phyloP scores from a whole-genome alignment of 805 yeast species.

The Starmerella floricola region DNA sequence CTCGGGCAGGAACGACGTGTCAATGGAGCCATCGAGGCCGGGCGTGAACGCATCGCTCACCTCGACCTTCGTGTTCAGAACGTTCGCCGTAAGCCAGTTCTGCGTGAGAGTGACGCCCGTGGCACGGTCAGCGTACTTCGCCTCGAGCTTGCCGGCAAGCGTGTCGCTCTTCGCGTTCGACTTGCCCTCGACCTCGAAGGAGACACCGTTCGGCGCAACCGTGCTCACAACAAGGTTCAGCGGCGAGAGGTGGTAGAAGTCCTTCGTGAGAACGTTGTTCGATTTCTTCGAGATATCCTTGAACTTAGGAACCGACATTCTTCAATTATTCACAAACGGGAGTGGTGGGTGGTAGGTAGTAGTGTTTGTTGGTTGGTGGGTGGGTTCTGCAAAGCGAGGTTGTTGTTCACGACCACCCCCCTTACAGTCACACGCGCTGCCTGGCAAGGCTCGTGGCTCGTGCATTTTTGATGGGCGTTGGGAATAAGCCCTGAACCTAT shows the following conservation, averaged over 20 bases:
- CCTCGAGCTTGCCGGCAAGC: constrained; percentile 79
- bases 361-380: background rate
- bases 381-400: too few species aligned
- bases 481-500: too few species aligned
- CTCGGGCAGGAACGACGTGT: constrained; percentile 80
- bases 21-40: constrained; percentile 86
- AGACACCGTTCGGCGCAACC: constrained; percentile 90
- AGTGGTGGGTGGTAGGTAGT: background rate
- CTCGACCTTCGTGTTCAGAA: constrained; percentile 85
- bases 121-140: constrained; percentile 84
- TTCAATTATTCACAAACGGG: background rate
- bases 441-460: too few species aligned
- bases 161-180: constrained; percentile 64
- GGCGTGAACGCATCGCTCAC: constrained; percentile 83
- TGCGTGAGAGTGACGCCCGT: constrained; percentile 88
- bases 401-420: too few species aligned
- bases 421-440: too few species aligned
- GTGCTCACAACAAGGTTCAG: constrained; percentile 84
- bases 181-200: constrained; percentile 89
- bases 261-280: constrained; percentile 79
- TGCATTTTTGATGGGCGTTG: too few species aligned
- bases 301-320: constrained; percentile 32
- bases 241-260: constrained; percentile 84
- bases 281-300: constrained; percentile 86
- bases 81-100: constrained; percentile 94